phyloP scores from a whole-genome alignment of 371 early-diverging fungal genomes.

The Lichtheimia hyalospora region DNA sequence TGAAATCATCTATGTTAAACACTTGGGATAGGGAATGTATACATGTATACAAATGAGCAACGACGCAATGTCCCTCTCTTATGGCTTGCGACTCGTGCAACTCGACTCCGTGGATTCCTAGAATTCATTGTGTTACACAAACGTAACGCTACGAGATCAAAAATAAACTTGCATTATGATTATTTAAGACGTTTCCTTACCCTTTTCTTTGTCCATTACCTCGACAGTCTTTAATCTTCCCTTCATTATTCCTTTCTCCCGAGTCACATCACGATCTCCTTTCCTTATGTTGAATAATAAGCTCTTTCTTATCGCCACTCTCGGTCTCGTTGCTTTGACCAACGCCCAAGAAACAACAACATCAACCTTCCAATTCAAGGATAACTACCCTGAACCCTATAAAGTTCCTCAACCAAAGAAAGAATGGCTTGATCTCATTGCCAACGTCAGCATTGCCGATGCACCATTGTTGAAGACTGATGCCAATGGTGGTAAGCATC shows the following conservation, averaged over 20 bases:
- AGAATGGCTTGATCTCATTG: conserved; percentile 44
- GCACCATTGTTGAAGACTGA: conserved; percentile 34
- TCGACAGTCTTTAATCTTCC: not conserved
- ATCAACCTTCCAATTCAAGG: conserved; percentile 18
- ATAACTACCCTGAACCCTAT: conserved; percentile 29
- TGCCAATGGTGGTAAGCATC: conserved; percentile 12
- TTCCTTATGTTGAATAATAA: conserved; percentile 10
- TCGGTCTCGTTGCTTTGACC: conserved; percentile 11
- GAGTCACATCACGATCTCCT: conserved; percentile 1
- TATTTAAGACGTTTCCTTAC: conserved; percentile 3
- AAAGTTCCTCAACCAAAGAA: conserved; percentile 31
- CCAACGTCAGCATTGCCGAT: conserved; percentile 28
- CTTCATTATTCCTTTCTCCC: conserved; percentile 1
- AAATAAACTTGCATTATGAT: conserved; percentile 13
- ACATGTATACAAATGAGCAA: not conserved
- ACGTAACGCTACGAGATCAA: not conserved
- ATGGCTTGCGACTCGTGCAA: conserved; percentile 10
- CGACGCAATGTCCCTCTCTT: not conserved
- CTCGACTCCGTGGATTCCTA: conserved; percentile 25
- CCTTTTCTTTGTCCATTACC: conserved; percentile 6
- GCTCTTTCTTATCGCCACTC: conserved; percentile 10
- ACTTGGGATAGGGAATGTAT: not conserved
- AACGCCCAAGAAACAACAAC: conserved; percentile 13
- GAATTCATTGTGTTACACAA: conserved; percentile 21
- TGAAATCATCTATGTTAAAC: not conserved